These are phyloP conservation scores for Fusarium brevicatenulatum DNA, from an alignment of 2,329 filamentous ascomycete species.

Conservation along the genomic window DNA sequence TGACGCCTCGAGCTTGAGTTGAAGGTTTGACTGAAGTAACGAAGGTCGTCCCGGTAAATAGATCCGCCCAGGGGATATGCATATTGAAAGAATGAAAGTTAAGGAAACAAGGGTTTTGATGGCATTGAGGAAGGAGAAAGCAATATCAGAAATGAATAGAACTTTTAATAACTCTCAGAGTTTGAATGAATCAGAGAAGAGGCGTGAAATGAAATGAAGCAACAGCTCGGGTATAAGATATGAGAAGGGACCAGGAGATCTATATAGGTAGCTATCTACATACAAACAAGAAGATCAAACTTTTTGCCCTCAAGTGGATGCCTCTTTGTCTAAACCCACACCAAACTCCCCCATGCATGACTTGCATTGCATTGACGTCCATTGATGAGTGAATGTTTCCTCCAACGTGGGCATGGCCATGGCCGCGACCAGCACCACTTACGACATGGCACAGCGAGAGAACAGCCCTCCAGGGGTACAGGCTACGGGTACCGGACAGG, in stretches of 20 bases:
- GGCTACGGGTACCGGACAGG: background rate
- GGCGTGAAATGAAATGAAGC: conserved; percentile 4
- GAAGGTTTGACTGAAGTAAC: conserved; percentile 22
- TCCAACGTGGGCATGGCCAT: conserved; percentile 18
- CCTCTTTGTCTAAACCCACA: conserved; percentile 36
- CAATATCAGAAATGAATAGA: background rate
- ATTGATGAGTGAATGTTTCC: conserved; percentile 20
- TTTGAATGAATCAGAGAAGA: conserved; percentile 27
- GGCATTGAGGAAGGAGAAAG: conserved; percentile 6
- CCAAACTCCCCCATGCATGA: conserved; percentile 24
- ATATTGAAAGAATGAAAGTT: conserved; percentile 29
- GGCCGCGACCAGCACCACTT: conserved; percentile 29
- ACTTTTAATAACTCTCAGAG: conserved; percentile 21
- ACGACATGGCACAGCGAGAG: conserved; percentile 17
- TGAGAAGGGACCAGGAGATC: conserved; percentile 12
- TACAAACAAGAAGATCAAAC: conserved; percentile 19
- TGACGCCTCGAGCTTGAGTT: conserved; percentile 27
- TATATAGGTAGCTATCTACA: conserved; percentile 28
- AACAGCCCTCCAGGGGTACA: conserved; percentile 23
- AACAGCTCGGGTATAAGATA: conserved; percentile 10
- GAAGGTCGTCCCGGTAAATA: conserved; percentile 35
- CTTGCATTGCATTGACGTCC: conserved; percentile 34
- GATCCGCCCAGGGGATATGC: conserved; percentile 40
- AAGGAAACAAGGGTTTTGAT: background rate
- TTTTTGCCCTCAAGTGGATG: conserved; percentile 24